Base-by-base conservation (phyloP, 2,329 filamentous ascomycete genomes). In the Ophiocordyceps camponoti-leonardi region DNA sequence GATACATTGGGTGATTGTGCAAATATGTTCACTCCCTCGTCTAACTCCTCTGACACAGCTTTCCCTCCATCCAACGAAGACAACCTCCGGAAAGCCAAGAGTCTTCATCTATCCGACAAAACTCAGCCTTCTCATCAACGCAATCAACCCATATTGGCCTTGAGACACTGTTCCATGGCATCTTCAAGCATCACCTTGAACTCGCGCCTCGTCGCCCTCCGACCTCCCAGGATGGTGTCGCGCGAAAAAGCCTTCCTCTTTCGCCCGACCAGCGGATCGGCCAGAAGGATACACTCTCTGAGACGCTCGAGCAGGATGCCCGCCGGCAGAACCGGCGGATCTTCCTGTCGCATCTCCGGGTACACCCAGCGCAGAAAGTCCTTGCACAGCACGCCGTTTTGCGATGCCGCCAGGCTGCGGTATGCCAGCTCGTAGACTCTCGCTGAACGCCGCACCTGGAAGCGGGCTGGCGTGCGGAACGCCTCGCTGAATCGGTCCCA, bases 401-500 rank as follows among this genome's bases (percentile, higher is more conserved):
- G 53, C 0, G 68, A 67, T 5, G 62, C 55, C 1, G 71, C 68
- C 45, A 78, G 65, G 26, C 64, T 55, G 14, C 57, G 51, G 54
- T 75, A 81, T 23, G 78, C 61, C 31, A 70, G 61, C 4, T 62
- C 58, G 54, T 84, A 85, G 50, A 81, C 64, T 16, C 56, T 55
- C n/a, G 63, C 54, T 0, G 71, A 69, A 19, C 79, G 72, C 1
- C 65, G 52, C 10, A 59, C 55, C 37, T 67, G 60, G 51, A 71
- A 68, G 39, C 71, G 65, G 14, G 77, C 61, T 4, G 75, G 68
- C 46, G 69, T 65, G 46, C 69, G 68, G 67, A 80, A 84, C 11
- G 68, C 55, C 19, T 74, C 66, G 77, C 76, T 82, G 53, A 83
- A 76, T 6, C 64, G 62, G 16, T 67, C 57, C 68, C 75, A 80